A percentile compares a stretch with the other conserved stretches of the same genome.
Conservation (phyloP, 2,329 filamentous ascomycete species). For the Ramularia endophylla region DNA sequence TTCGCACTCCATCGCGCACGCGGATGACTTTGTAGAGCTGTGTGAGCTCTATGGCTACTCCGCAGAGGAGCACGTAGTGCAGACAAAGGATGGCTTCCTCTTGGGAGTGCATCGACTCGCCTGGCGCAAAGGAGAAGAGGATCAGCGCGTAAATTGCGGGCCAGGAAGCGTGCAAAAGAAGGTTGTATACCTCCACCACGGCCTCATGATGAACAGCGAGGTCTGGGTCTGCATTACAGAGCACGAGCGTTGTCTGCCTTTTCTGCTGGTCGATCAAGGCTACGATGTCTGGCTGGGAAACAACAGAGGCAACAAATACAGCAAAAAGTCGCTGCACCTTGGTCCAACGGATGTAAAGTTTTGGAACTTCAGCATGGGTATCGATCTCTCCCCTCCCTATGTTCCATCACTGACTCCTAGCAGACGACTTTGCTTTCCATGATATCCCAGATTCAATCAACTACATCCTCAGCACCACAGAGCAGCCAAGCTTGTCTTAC, state of each 20-base stretch:
- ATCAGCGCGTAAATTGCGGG: conserved; percentile 68
- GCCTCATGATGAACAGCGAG: conserved; percentile 96
- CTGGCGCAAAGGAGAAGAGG: conserved; percentile 75
- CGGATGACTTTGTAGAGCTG: conserved; percentile 89
- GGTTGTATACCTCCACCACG: conserved; percentile 91
- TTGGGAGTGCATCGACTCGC: conserved; percentile 83
- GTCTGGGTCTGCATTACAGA: conserved; percentile 96
- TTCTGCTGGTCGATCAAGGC: conserved; percentile 79
- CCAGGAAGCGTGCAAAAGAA: conserved; percentile 65
- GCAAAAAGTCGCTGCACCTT: conserved; percentile 78
- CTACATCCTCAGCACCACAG: conserved; percentile 81
- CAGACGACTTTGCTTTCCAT: conserved; percentile 70
- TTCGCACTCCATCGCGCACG: conserved; percentile 63
- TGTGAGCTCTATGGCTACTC: conserved; percentile 87
- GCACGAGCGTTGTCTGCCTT: conserved; percentile 76
- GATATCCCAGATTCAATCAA: conserved; percentile 93
- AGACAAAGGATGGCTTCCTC: conserved; percentile 89
- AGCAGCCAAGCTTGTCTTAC: conserved; percentile 80
- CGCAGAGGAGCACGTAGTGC: conserved; percentile 92
- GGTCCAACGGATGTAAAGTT: conserved; percentile 72
- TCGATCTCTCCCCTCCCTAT: too few species aligned
- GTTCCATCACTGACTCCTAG: too few species aligned
- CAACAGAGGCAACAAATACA: conserved; percentile 98
- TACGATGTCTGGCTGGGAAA: conserved; percentile 99
- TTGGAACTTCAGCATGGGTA: conserved; percentile 96